phyloP scores from a whole-genome alignment of 2,329 filamentous ascomycete species.

The Aspergillus persii region DNA sequence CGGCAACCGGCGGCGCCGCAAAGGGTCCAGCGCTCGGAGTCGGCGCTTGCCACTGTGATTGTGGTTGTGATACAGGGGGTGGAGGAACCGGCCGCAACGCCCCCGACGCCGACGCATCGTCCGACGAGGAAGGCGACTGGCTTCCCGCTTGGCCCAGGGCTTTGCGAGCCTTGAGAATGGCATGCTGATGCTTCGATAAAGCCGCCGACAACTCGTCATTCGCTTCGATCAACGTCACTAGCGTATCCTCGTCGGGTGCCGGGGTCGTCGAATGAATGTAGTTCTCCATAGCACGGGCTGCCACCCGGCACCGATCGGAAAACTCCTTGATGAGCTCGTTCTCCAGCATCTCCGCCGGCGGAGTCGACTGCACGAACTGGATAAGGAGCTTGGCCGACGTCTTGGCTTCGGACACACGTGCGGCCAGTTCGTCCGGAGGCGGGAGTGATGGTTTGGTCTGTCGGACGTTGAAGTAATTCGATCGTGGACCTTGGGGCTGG shows the following conservation, averaged over 20 bases:
- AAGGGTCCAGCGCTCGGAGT: constrained; percentile 8
- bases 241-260: constrained; percentile 84
- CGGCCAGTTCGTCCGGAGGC: constrained; percentile 70
- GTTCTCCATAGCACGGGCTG: constrained; percentile 75
- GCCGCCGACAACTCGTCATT: constrained; percentile 87
- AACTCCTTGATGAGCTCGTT: constrained; percentile 96
- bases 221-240: constrained; percentile 89
- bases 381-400: constrained; percentile 90
- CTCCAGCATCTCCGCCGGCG: constrained; percentile 68
- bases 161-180: constrained; percentile 61
- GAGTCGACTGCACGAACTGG: constrained; percentile 85
- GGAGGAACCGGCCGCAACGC: constrained; percentile 14
- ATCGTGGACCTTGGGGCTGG: constrained; percentile 28
- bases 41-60: constrained; percentile 12
- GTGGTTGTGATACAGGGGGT: constrained; percentile 11
- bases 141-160: constrained; percentile 20
- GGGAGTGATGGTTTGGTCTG: constrained; percentile 55
- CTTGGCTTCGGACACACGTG: constrained; percentile 82
- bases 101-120: constrained; percentile 16
- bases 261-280: constrained; percentile 83
- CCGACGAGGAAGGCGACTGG: constrained; percentile 18
- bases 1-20: constrained; percentile 10
- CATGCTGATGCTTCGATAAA: constrained; percentile 79
- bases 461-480: constrained; percentile 26
- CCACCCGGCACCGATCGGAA: constrained; percentile 76